Evolutionary conservation across 371 early-diverging fungal species (phyloP), one percentile per base, ranked within the genome.

Genomic region (Chytridium lagenaria): DNA sequence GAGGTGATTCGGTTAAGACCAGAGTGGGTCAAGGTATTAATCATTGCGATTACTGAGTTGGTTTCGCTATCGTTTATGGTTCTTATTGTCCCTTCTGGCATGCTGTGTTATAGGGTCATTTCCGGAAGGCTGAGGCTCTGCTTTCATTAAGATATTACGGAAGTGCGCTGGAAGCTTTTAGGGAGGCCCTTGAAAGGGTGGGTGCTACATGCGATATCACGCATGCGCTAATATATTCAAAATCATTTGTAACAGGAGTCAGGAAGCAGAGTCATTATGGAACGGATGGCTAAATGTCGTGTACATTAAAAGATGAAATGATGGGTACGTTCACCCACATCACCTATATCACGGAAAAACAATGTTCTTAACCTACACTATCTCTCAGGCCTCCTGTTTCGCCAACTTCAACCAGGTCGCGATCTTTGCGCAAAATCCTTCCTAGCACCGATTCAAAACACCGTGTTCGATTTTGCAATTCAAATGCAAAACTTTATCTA

Each of bases 401-500:
- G 88, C 23, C 92, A 93, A 73, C 77, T 93, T 30, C 78, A 87
- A 19, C 86, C 91, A 0, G 93, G 93, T 0, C 77, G 88, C 12
- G 93, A 95, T 73, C 84, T 93, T 68, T 63, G 88, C 85, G 65
- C 66, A 31, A 80, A 77, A 71, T 68, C 76, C 16, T 39, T 83
- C 44, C 44, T 83, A 30, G 61, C 83, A 0, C 94, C 93, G 22
- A 89, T 96, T 44, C 91, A 93, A 67, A 87, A 83, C 55, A 76
- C 88, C 61, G 83, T 96, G 26, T 92, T 88, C 75, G 90, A 90
- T 59, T 92, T 90, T 77, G 95, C 95, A 1, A 74, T 81, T 1
- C 87, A 88, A 28, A 93, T 96, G 94, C 88, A 87, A 50, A 96
- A 96, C 78, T 91, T 89, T 69, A 87, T 94, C 30, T 92, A 95